Conservation (phyloP, 495 filamentous ascomycete species). For the Xylaria sp. region DNA sequence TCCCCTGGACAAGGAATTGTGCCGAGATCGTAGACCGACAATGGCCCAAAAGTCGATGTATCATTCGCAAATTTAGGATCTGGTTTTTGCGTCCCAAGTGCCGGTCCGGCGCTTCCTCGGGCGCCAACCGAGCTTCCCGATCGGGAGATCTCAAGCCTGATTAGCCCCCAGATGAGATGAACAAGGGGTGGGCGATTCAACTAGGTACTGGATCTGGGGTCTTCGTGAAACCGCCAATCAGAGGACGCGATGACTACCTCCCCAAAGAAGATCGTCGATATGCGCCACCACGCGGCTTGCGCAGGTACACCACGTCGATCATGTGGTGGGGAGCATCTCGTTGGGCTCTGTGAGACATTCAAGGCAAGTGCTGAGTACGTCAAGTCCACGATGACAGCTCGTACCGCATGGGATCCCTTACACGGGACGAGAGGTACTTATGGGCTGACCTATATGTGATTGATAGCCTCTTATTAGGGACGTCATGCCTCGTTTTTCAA, state of each 20-base stretch:
- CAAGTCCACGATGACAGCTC: conserved; percentile 14
- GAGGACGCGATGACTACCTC: not conserved
- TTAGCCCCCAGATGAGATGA: conserved; percentile 28
- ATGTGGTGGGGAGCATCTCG: conserved; percentile 16
- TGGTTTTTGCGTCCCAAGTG: conserved; percentile 8
- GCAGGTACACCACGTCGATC: conserved; percentile 30
- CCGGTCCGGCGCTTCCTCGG: conserved; percentile 41
- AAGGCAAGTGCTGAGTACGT: conserved; percentile 7
- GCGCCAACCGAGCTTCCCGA: conserved; percentile 36
- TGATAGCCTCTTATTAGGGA: not conserved
- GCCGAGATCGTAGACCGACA: conserved; percentile 10
- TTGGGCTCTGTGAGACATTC: conserved; percentile 11
- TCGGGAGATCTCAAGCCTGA: conserved; percentile 22
- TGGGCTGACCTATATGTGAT: conserved; percentile 15
- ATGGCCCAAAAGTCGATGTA: not conserved
- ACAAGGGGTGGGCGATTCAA: conserved; percentile 7
- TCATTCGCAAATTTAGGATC: not conserved
- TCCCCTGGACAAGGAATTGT: conserved; percentile 11
- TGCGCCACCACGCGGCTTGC: conserved; percentile 22
- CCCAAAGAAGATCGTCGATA: conserved; percentile 1
- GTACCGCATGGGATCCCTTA: conserved; percentile 17
- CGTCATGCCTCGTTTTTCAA: not conserved
- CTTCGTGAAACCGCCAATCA: conserved; percentile 19
- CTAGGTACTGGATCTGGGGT: not conserved
- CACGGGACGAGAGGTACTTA: conserved; percentile 19